phyloP scores from a whole-genome alignment of 2,329 filamentous ascomycete species.

The Fusarium sp. region DNA sequence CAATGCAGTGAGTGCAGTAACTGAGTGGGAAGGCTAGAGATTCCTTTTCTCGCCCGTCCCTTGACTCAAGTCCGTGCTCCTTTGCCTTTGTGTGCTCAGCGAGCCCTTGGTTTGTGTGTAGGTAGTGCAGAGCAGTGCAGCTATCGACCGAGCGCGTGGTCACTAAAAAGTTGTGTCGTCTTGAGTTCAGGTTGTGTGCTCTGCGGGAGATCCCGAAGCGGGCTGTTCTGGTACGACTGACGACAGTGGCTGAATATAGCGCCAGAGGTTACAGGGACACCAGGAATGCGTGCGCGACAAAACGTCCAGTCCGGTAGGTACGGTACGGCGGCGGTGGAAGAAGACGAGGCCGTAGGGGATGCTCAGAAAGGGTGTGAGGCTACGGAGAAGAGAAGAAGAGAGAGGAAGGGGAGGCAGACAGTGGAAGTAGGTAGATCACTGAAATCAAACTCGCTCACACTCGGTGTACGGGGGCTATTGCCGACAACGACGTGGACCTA shows the following conservation, averaged over 20 bases:
- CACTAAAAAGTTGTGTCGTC: constrained; percentile 11
- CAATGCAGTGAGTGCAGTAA: not conserved
- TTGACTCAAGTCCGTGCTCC: constrained; percentile 2
- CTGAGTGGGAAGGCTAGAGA: not conserved
- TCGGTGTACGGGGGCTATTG: constrained; percentile 8
- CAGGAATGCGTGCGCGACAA: constrained; percentile 34
- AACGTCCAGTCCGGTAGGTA: not conserved
- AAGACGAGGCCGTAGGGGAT: not conserved
- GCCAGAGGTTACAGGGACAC: constrained; percentile 27
- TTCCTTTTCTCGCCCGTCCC: not conserved
- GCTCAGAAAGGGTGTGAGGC: not conserved
- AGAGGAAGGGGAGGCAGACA: not conserved
- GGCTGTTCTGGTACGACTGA: constrained; percentile 43
- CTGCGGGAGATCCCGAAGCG: constrained; percentile 45
- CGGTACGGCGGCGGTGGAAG: constrained; percentile 5
- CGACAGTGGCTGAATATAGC: constrained; percentile 46
- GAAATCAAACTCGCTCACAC: not conserved
- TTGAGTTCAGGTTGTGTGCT: constrained; percentile 22
- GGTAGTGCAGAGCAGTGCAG: not conserved
- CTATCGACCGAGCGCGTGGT: constrained; percentile 18
- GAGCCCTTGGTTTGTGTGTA: constrained; percentile 6
- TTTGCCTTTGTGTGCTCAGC: constrained; percentile 4
- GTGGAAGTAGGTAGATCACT: constrained; percentile 8
- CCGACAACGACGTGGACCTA: constrained; percentile 4
- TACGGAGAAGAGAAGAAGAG: not conserved